These are phyloP conservation scores for Deuterostichococcus epilithicus DNA, from an alignment of 139 green algal species.

Conservation along the genomic window DNA sequence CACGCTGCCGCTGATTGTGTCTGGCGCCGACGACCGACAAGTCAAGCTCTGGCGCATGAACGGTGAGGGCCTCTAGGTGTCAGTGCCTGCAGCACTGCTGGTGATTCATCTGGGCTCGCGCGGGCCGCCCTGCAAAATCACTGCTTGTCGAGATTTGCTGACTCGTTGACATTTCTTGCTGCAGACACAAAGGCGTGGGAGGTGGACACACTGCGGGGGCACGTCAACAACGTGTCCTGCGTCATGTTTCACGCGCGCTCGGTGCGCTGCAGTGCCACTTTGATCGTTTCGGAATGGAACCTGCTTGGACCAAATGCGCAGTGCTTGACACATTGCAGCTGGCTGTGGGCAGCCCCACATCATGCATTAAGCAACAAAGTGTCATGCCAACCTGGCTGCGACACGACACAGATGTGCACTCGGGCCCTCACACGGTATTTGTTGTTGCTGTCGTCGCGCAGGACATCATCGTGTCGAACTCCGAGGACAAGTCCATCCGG, in stretches of 20 bases:
- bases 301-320: not conserved
- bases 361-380: no score
- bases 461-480: slow-evolving; percentile 98
- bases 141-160: not conserved
- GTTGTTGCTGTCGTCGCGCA: slow-evolving; percentile 36
- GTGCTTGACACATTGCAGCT: no score
- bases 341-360: no score
- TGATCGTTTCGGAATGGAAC: not conserved
- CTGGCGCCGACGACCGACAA: slow-evolving; percentile 97
- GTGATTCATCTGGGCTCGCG: no score
- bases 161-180: not conserved
- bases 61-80: slow-evolving; percentile 41
- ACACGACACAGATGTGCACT: not conserved
- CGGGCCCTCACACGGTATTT: no score
- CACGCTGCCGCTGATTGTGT: slow-evolving; percentile 96
- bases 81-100: not conserved
- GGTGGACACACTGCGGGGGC: slow-evolving; percentile 97
- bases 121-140: not conserved
- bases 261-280: no score
- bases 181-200: slow-evolving; percentile 99
- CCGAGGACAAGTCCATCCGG: slow-evolving; percentile 96
- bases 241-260: slow-evolving; percentile 97
- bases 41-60: slow-evolving; percentile 99
- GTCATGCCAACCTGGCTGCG: not conserved
- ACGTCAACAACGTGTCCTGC: slow-evolving; percentile 99